Evolutionary conservation across 371 early-diverging fungal genomes (phyloP), one percentile per base, ranked within the genome.

Genomic region (Umbelopsis sp.): DNA sequence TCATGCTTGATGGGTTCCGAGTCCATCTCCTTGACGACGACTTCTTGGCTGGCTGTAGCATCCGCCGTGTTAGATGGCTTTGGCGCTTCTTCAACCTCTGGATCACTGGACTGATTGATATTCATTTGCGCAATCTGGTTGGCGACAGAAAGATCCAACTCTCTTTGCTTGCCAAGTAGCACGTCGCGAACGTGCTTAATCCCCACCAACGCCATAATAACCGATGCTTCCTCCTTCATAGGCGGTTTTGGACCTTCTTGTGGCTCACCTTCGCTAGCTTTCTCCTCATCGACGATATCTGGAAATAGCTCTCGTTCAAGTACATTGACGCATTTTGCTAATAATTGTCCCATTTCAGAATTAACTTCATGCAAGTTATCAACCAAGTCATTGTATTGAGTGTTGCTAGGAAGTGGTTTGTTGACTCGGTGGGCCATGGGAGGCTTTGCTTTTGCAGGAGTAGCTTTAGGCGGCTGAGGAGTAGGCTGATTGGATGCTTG

Each of bases 111-210:
- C 38, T 67, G 20, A 9, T 25, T 50, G 14, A 46, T 64, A 18
- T 64, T 44, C 37, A 44, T 41, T 50, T 52, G 37, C 1, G 46
- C 44, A 37, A 41, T 44, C 29, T 24, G 51, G 14, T 48, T 46
- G 57, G 52, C 69, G 25, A 52, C 52, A 62, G 5, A 48, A 0
- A 65, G 52, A 63, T 81, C 77, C 4, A 88, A 75, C 0, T 82
- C 80, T 22, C 76, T 75, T 2, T 83, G 77, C 48, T 83, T 77
- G 4, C 87, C 89, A 8, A 78, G 64, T 22, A 90, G 67, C 8
- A 88, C 82, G 75, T 90, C 90, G 6, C 88, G 82, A 0, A 89
- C 79, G 67, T 90, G 88, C 52, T 88, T 89, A 45, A 90, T 73
- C 0, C 87, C 87, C 24, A 77, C 81, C 1, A 88, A 74, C 1